phyloP scores from a whole-genome alignment of 176 grass and related monocot genomes.

The Rhynchospora tenuis region DNA sequence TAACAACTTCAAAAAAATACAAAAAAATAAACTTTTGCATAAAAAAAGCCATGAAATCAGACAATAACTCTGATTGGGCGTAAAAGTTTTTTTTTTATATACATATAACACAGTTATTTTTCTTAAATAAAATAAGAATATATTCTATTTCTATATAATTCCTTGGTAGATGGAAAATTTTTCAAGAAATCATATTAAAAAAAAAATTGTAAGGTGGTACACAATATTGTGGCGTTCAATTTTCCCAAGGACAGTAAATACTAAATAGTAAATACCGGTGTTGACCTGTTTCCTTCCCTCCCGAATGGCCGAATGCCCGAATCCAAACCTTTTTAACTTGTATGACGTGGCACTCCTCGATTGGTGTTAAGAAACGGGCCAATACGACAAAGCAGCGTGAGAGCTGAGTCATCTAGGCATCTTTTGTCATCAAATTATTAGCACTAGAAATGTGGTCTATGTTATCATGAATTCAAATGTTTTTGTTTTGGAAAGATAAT shows the following conservation, averaged over 20 bases:
- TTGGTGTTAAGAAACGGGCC: not conserved
- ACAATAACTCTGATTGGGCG: too few relatives aligned
- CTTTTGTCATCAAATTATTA: constrained; percentile 10
- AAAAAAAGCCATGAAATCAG: too few relatives aligned
- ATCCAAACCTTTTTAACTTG: not conserved
- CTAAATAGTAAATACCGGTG: not conserved
- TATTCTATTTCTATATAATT: not conserved
- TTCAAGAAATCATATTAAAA: not conserved
- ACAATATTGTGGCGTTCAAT: constrained; percentile 1
- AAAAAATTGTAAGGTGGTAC: not conserved
- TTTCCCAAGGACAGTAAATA: constrained; percentile 6
- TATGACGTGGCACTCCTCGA: not conserved
- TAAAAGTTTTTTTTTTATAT: too few relatives aligned
- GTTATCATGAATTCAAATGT: not conserved
- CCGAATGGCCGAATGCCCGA: too few relatives aligned
- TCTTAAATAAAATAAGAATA: not conserved
- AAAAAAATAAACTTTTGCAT: not conserved
- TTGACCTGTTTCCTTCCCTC: not conserved
- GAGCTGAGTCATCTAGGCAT: constrained; percentile 13
- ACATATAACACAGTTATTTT: not conserved
- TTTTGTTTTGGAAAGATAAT: not conserved
- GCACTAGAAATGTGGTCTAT: not conserved
- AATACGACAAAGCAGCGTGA: constrained; percentile 24
- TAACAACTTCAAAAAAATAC: not conserved
- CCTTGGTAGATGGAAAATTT: not conserved